Percentiles rank a stretch among this genome's conserved stretches.
These are phyloP conservation scores for Mycena alexandri DNA, from an alignment of 768 basidiomycete species.

Conservation along the genomic window DNA sequence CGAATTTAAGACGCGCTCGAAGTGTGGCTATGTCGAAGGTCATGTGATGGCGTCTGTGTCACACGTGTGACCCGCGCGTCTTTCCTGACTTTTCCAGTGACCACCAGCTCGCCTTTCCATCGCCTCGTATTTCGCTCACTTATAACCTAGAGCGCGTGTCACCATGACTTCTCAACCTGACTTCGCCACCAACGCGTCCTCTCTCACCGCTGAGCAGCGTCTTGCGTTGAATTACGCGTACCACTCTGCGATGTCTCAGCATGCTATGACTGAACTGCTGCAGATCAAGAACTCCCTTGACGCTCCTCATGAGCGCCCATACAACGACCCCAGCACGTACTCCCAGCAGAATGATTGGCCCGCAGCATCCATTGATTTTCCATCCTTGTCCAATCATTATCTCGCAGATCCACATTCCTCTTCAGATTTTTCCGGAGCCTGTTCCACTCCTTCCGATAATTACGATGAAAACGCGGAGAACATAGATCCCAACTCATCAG, in stretches of 20 bases:
- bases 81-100: no score
- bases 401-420: not conserved
- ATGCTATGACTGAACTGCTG: not conserved
- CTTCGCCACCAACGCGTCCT: not conserved
- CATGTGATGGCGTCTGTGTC: not conserved
- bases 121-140: no score
- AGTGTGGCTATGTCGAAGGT: no score
- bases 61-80: not conserved
- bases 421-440: slow-evolving; percentile 12
- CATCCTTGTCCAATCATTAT: not conserved
- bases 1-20: no score
- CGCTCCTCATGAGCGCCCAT: no score
- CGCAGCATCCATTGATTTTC: not conserved
- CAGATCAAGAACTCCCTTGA: not conserved
- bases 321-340: not conserved
- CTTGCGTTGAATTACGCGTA: slow-evolving; percentile 6
- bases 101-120: no score
- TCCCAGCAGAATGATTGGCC: not conserved
- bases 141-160: not conserved
- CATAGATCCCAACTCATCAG: slow-evolving; percentile 23
- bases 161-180: not conserved
- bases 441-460: slow-evolving; percentile 28
- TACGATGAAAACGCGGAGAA: slow-evolving; percentile 39
- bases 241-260: slow-evolving; percentile 8
- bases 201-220: not conserved